Evolutionary conservation across 805 yeast genomes (phyloP).

Genomic region (Lachancea meyersii): DNA sequence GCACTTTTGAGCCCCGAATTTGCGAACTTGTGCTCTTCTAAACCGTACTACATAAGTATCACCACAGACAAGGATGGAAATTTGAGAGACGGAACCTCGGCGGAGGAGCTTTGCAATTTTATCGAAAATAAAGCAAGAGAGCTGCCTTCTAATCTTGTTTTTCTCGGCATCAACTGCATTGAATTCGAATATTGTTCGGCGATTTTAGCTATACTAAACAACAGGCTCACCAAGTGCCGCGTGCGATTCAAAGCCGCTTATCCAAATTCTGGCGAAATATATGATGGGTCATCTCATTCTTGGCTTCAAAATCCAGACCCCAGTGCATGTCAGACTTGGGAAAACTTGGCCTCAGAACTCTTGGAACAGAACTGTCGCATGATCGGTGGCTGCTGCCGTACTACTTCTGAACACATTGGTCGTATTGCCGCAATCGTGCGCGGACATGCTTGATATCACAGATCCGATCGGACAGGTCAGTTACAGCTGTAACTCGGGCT

Average conservation of each 20-base stretch:
- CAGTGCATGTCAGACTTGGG: constrained; percentile 33
- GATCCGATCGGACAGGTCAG: background rate
- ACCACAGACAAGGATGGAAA: constrained; percentile 31
- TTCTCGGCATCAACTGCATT: constrained; percentile 7
- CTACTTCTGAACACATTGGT: background rate
- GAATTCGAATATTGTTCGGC: background rate
- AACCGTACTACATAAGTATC: constrained; percentile 37
- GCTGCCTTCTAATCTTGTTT: background rate
- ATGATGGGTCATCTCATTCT: constrained; percentile 40
- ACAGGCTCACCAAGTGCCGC: background rate
- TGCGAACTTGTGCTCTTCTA: constrained; percentile 26
- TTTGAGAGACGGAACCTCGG: constrained; percentile 43
- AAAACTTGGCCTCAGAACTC: constrained; percentile 37
- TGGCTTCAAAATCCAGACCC: constrained; percentile 36
- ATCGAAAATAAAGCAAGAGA: background rate
- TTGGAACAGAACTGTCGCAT: constrained; percentile 38
- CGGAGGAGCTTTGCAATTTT: background rate
- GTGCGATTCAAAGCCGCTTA: constrained; percentile 30
- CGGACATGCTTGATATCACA: background rate
- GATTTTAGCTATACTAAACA: constrained; percentile 1
- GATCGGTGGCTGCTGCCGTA: constrained; percentile 74
- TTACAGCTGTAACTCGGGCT: too few relatives aligned
- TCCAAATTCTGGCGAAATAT: constrained; percentile 71
- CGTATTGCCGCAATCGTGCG: background rate
- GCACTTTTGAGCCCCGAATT: constrained; percentile 32